A percentile compares a stretch with the other conserved stretches of the same genome.
phyloP scores from a whole-genome alignment of 1,139 yeast species.

The Meyerozyma athensensis region DNA sequence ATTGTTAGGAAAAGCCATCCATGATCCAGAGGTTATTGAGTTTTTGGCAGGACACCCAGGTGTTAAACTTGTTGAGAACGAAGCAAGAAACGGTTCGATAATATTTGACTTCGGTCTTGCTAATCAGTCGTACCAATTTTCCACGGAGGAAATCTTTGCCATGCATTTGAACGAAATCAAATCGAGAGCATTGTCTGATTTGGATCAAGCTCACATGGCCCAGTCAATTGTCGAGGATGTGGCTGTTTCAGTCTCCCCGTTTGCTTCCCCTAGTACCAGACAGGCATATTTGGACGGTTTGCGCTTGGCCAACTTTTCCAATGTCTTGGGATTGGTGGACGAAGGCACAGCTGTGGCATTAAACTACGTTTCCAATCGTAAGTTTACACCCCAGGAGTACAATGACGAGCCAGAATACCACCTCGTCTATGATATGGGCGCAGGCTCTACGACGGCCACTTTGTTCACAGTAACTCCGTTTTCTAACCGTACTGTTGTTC shows the following conservation, averaged over 20 bases:
- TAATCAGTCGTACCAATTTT: conserved; percentile 39
- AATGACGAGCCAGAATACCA: conserved; percentile 51
- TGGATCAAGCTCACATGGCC: conserved; percentile 29
- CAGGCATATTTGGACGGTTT: conserved; percentile 70
- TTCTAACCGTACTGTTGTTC: conserved; percentile 31
- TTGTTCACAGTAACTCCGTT: conserved; percentile 59
- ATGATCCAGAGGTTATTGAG: conserved; percentile 38
- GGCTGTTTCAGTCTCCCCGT: conserved; percentile 76
- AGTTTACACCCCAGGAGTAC: conserved; percentile 31
- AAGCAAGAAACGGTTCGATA: conserved; percentile 44
- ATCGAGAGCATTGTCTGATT: conserved; percentile 51
- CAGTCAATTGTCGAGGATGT: conserved; percentile 50
- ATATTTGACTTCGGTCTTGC: conserved; percentile 50
- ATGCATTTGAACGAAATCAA: conserved; percentile 73
- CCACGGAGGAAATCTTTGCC: conserved; percentile 73
- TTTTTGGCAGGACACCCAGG: conserved; percentile 61
- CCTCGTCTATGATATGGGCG: conserved; percentile 85
- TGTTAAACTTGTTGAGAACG: conserved; percentile 40
- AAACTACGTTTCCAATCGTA: conserved; percentile 58
- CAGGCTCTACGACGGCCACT: conserved; percentile 86
- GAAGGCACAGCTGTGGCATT: conserved; percentile 91
- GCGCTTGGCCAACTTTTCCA: conserved; percentile 59
- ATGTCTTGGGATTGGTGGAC: conserved; percentile 65
- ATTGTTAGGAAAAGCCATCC: conserved; percentile 61
- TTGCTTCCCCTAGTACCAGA: conserved; percentile 61